Percentiles rank a stretch among this genome's conserved stretches.
These are phyloP conservation scores for Forsythia suspensa DNA, from an alignment of 257 asterid species.

Conservation along the genomic window DNA sequence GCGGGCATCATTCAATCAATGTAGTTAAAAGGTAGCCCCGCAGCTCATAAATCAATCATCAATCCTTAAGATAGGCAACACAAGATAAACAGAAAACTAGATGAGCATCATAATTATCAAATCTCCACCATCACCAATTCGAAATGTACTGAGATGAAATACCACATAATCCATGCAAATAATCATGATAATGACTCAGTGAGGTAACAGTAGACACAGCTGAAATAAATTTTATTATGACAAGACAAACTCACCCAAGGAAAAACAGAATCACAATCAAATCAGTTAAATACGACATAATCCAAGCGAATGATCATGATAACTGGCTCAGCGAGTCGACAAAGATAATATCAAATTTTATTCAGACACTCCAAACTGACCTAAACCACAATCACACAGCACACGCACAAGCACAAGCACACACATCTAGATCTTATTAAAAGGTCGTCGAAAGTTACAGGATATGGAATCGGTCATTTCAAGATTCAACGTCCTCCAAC, in stretches of 20 bases:
- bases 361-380: constrained; percentile 5
- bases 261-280: constrained; percentile 12
- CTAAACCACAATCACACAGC: not conserved
- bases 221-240: not conserved
- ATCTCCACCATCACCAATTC: constrained; percentile 17
- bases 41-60: constrained; percentile 33
- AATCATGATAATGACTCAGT: not conserved
- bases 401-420: not conserved
- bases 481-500: constrained; percentile 16
- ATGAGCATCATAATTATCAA: constrained; percentile 20
- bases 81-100: not conserved
- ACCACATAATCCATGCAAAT: not conserved
- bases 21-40: constrained; percentile 30
- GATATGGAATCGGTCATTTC: constrained; percentile 17
- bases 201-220: not conserved
- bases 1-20: constrained; percentile 30
- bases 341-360: not conserved
- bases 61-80: constrained; percentile 26
- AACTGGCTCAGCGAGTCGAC: not conserved
- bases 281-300: constrained; percentile 20
- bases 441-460: constrained; percentile 22
- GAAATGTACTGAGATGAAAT: not conserved
- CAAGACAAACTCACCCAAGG: not conserved
- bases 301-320: not conserved
- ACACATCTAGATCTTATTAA: not conserved